phyloP scores from a whole-genome alignment of 768 basidiomycete species.

The Leucocoprinus leucothites region DNA sequence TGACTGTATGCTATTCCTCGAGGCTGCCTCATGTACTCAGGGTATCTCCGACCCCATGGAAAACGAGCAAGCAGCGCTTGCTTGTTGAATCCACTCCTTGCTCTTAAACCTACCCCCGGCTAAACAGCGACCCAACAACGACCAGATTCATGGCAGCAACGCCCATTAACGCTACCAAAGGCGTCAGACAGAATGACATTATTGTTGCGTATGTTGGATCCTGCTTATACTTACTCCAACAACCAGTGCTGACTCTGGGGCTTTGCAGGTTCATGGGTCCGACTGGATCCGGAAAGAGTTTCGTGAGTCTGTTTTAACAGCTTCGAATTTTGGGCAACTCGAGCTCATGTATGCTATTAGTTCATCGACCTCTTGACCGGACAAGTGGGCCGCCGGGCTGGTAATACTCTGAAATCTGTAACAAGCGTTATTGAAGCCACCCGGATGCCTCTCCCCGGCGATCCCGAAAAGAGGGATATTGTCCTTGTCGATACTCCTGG shows the following conservation, averaged over 20 bases:
- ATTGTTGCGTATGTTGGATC: constrained; percentile 21
- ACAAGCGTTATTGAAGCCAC: constrained; percentile 23
- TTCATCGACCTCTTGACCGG: too few relatives aligned
- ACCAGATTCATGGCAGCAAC: neutral
- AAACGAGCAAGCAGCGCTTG: neutral
- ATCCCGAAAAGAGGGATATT: neutral
- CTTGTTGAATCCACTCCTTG: neutral
- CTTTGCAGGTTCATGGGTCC: constrained; percentile 23
- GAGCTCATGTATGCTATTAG: too few relatives aligned
- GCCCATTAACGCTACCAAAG: neutral
- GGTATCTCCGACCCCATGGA: neutral
- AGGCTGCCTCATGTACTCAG: neutral
- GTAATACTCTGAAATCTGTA: constrained; percentile 29
- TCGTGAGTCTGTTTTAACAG: too few relatives aligned
- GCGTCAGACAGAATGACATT: constrained; percentile 17
- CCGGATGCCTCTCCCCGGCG: neutral
- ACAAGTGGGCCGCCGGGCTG: neutral
- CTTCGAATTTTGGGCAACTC: neutral
- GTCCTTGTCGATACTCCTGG: constrained; percentile 27
- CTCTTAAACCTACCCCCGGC: neutral
- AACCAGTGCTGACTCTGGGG: too few relatives aligned
- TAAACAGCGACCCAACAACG: too few relatives aligned
- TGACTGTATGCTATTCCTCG: too few relatives aligned
- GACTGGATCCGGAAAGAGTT: constrained; percentile 25
- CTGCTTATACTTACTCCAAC: neutral